These are phyloP conservation scores for Mucor irregularis DNA, from an alignment of 371 early-diverging fungal genomes.

Conservation along the genomic window DNA sequence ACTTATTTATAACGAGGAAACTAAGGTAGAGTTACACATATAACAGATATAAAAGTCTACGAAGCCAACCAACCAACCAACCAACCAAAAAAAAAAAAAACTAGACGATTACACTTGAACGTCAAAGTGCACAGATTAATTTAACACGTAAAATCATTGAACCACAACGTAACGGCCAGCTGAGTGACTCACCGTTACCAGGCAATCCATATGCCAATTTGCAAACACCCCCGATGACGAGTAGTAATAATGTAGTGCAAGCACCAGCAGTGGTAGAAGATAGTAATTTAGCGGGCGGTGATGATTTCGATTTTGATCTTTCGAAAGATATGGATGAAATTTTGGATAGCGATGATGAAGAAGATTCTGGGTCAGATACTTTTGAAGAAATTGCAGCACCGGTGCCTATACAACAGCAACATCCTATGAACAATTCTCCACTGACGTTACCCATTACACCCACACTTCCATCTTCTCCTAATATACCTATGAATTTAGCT, in stretches of 20 bases:
- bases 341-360: conserved; percentile 16
- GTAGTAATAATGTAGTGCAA: too few relatives aligned
- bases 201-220: neutral
- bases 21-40: conserved; percentile 11
- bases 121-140: conserved; percentile 16
- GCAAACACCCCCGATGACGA: conserved; percentile 6
- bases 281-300: neutral
- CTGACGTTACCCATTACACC: conserved; percentile 11
- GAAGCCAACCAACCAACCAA: too few relatives aligned
- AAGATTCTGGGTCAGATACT: conserved; percentile 12
- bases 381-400: conserved; percentile 21
- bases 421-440: neutral
- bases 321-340: conserved; percentile 27
- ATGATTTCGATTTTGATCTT: conserved; percentile 21
- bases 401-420: conserved; percentile 2
- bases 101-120: conserved; percentile 20
- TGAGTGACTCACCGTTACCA: conserved; percentile 11
- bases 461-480: conserved; percentile 13
- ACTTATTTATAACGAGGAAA: conserved; percentile 21
- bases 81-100: neutral
- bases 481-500: conserved; percentile 9
- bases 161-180: neutral
- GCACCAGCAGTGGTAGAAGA: neutral
- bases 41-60: neutral
- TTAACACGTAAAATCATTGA: conserved; percentile 7